These are phyloP conservation scores for Phytopythium oedochilum DNA, from an alignment of 352 stramenopile genomes.

Conservation along the genomic window DNA sequence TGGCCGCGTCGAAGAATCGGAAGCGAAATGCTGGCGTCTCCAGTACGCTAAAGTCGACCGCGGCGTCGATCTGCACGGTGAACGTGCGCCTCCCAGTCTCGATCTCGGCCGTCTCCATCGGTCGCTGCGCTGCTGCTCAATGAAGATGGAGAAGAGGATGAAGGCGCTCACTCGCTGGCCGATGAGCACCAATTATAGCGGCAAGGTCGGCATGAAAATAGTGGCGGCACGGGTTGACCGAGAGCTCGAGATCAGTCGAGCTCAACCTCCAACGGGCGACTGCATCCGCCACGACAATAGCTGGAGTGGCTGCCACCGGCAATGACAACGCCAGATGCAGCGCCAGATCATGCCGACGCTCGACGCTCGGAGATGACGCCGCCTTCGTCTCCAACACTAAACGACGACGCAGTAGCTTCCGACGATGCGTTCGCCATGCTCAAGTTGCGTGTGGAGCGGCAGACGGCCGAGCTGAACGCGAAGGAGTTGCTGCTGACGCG, in stretches of 20 bases:
- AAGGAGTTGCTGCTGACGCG: conserved; percentile 57
- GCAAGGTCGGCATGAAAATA: background rate
- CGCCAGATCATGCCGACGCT: background rate
- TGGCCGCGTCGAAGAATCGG: conserved; percentile 59
- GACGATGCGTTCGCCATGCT: conserved; percentile 22
- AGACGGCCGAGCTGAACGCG: conserved; percentile 56
- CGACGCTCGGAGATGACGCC: background rate
- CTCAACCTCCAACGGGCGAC: background rate
- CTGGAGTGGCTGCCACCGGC: no score
- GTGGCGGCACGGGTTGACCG: background rate
- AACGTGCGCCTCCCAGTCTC: conserved; percentile 46
- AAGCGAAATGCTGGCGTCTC: conserved; percentile 60
- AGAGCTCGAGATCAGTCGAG: background rate
- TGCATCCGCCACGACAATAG: no score
- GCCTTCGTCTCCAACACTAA: background rate
- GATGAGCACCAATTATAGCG: conserved; percentile 2
- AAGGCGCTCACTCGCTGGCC: no score
- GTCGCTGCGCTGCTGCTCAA: background rate
- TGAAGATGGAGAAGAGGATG: background rate
- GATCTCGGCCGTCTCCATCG: background rate
- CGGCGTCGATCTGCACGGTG: conserved; percentile 54
- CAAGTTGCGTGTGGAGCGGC: conserved; percentile 58
- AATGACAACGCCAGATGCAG: background rate
- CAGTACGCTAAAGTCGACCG: conserved; percentile 32
- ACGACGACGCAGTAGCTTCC: background rate